phyloP scores from a whole-genome alignment of 225 moss, liverwort and hornwort genomes.

The Pleurozium schreberi region DNA sequence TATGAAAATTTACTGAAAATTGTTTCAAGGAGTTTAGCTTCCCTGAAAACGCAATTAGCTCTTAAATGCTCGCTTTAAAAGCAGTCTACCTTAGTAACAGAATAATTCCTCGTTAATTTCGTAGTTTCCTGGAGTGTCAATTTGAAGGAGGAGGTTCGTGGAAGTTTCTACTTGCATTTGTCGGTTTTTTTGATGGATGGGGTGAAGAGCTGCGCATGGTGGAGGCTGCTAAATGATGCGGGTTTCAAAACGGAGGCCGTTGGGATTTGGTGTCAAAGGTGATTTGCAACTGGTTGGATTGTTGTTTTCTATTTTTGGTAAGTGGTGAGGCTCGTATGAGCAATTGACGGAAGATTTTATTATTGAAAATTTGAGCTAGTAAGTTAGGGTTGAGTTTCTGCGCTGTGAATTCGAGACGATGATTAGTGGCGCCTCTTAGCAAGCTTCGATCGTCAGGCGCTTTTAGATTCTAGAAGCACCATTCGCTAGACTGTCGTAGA shows the following conservation, averaged over 20 bases:
- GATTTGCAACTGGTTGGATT: neutral
- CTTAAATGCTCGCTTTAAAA: too few relatives aligned
- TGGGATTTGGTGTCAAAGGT: neutral
- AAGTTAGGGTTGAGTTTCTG: neutral
- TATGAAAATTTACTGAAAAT: too few relatives aligned
- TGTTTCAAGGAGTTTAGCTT: too few relatives aligned
- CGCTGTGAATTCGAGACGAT: neutral
- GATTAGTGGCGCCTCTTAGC: neutral
- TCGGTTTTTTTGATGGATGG: neutral
- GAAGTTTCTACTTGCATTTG: neutral
- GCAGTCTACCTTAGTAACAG: too few relatives aligned
- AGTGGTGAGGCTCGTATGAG: too few relatives aligned
- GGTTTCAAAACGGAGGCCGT: neutral
- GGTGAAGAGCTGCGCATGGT: neutral
- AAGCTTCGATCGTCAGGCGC: neutral
- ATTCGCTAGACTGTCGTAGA: neutral
- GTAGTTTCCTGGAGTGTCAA: neutral
- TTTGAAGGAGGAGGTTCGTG: neutral
- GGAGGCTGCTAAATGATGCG: neutral
- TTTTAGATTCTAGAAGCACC: neutral
- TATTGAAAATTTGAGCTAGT: neutral
- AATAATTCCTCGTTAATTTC: neutral
- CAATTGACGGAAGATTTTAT: neutral
- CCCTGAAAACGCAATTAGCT: too few relatives aligned
- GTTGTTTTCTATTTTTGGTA: neutral